phyloP scores from a whole-genome alignment of 257 asterid species.

The Penstemon davidsonii region DNA sequence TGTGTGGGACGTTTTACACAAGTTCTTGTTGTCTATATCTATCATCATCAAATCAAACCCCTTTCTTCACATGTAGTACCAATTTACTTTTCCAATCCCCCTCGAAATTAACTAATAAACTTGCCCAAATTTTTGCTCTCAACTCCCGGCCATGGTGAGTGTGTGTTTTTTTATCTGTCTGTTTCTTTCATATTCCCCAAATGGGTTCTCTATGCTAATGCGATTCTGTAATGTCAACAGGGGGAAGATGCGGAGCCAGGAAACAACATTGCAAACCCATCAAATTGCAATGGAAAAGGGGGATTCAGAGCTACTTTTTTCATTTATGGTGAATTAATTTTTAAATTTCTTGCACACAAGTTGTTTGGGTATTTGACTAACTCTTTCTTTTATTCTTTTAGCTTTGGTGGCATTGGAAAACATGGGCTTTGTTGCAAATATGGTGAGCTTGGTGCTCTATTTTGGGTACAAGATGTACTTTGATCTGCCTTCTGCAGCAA shows the following conservation, averaged over 20 bases:
- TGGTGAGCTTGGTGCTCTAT: conserved; percentile 68
- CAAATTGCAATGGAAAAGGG: conserved; percentile 45
- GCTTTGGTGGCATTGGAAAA: conserved; percentile 58
- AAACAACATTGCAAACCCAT: conserved; percentile 21
- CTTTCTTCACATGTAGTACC: not conserved
- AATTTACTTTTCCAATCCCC: not conserved
- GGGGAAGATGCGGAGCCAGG: conserved; percentile 46
- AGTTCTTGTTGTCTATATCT: conserved; percentile 28
- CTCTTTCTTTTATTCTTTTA: conserved; percentile 14
- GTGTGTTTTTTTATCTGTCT: not conserved
- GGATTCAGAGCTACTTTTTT: conserved; percentile 73
- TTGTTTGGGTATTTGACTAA: not conserved
- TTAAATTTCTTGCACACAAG: conserved; percentile 9
- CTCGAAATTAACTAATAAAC: no score
- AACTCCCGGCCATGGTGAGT: conserved; percentile 37
- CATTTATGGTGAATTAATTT: conserved; percentile 48
- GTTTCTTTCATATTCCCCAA: not conserved
- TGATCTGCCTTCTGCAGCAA: conserved; percentile 58
- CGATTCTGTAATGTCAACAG: conserved; percentile 28
- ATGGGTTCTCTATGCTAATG: not conserved
- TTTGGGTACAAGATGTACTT: conserved; percentile 61
- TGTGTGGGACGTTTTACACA: conserved; percentile 34
- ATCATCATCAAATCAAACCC: conserved; percentile 9
- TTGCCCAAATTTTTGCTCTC: not conserved
- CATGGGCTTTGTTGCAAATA: conserved; percentile 60